Conservation (phyloP, 192 early-diverging fungal genomes). For the Podila epigama region DNA sequence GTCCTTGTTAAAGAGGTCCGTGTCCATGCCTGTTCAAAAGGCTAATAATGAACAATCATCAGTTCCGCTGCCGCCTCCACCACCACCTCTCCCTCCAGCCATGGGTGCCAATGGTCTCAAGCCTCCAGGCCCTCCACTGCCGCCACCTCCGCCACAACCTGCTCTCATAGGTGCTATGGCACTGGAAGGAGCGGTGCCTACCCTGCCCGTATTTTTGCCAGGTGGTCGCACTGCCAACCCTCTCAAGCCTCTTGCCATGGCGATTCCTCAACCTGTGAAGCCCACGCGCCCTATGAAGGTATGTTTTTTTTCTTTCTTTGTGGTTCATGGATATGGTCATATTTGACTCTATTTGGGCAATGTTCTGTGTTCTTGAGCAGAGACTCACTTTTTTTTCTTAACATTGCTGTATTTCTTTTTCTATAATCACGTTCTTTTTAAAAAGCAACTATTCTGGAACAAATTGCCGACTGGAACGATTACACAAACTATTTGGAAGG, state of each 20-base stretch:
- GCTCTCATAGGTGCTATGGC: slow-evolving; percentile 14
- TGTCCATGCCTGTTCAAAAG: not conserved
- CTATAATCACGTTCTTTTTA: not conserved
- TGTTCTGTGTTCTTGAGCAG: no score
- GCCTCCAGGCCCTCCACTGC: slow-evolving; percentile 12
- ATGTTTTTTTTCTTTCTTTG: not conserved
- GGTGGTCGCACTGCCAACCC: slow-evolving; percentile 28
- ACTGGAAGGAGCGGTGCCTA: slow-evolving; percentile 34
- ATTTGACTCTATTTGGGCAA: no score
- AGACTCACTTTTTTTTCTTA: no score
- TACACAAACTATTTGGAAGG: slow-evolving; percentile 60
- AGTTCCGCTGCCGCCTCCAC: not conserved
- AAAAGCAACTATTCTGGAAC: slow-evolving; percentile 64
- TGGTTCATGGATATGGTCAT: no score
- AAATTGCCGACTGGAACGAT: slow-evolving; percentile 57
- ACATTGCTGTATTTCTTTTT: not conserved
- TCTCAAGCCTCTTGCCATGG: slow-evolving; percentile 19
- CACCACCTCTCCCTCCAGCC: not conserved
- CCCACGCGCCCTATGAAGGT: slow-evolving; percentile 52
- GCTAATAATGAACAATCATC: not conserved
- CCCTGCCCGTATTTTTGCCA: slow-evolving; percentile 30
- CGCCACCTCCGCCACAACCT: slow-evolving; percentile 11
- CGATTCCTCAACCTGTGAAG: slow-evolving; percentile 37
- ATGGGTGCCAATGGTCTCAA: not conserved
- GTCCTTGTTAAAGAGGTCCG: not conserved